Percentiles rank a stretch among this genome's conserved stretches.
Conservation (phyloP, 345 rosid species). For the Excoecaria cochinchinensis region DNA sequence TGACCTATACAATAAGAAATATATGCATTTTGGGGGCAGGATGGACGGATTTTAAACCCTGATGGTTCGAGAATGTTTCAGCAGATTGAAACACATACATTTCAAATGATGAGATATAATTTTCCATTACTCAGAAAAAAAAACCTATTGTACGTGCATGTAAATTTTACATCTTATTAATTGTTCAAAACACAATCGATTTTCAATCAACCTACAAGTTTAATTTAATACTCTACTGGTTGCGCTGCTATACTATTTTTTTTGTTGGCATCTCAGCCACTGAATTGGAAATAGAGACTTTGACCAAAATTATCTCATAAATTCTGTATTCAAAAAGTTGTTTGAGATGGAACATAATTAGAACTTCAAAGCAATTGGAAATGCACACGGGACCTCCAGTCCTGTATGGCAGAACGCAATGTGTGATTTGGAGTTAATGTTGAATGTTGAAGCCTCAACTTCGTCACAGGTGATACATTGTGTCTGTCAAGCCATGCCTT, state of each 20-base stretch:
- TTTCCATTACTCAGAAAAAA: background rate
- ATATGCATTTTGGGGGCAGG: too few species aligned
- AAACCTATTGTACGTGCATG: background rate
- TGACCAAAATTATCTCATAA: background rate
- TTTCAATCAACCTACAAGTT: background rate
- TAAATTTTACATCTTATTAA: background rate
- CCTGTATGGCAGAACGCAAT: constrained; percentile 64
- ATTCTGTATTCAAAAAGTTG: background rate
- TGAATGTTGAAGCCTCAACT: constrained; percentile 47
- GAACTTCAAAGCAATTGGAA: constrained; percentile 4
- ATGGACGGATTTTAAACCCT: too few species aligned
- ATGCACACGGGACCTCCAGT: constrained; percentile 62
- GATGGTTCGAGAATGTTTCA: too few species aligned
- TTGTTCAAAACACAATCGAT: background rate
- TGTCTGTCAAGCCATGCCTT: constrained; percentile 67
- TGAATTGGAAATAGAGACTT: background rate
- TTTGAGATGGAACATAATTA: too few species aligned
- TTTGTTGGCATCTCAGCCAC: background rate
- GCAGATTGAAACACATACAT: too few species aligned
- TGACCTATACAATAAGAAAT: too few species aligned
- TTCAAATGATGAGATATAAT: background rate
- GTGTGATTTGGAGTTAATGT: constrained; percentile 60
- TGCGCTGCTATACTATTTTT: background rate
- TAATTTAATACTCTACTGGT: background rate
- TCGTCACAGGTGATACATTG: constrained; percentile 75